These are phyloP conservation scores for Colletotrichum horii DNA, from an alignment of 2,329 filamentous ascomycete genomes.

Conservation along the genomic window DNA sequence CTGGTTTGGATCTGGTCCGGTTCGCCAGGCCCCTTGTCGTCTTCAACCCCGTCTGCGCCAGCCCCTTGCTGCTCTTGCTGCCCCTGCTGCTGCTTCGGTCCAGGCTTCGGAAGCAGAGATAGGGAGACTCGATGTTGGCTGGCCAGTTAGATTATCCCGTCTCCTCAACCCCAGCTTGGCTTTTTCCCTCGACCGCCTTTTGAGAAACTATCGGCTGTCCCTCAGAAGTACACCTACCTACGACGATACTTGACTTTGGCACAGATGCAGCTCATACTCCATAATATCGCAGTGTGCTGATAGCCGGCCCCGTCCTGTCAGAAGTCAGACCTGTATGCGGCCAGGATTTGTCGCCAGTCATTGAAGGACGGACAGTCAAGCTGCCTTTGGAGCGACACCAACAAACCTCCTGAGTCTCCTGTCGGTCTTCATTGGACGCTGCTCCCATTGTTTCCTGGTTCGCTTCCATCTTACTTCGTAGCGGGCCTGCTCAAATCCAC, in stretches of 20 bases:
- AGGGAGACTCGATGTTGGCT: background rate
- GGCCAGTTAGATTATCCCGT: background rate
- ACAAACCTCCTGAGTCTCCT: background rate
- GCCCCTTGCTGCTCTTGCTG: background rate
- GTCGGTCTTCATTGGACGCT: background rate
- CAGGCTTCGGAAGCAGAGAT: background rate
- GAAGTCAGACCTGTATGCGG: background rate
- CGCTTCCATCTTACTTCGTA: background rate
- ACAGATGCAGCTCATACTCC: background rate
- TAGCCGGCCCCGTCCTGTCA: background rate
- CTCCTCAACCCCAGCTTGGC: background rate
- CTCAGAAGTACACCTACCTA: background rate
- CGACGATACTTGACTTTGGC: background rate
- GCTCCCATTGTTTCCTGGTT: background rate
- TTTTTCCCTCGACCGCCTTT: background rate
- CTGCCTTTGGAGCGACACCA: background rate
- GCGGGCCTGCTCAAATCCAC: constrained; percentile 1
- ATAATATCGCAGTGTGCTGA: background rate
- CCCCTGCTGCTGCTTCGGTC: background rate
- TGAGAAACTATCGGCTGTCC: background rate
- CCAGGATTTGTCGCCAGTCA: background rate
- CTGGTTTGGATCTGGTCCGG: background rate
- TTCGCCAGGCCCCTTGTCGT: background rate
- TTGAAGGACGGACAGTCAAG: background rate
- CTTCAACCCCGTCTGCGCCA: background rate